Evolutionary conservation across 2,329 filamentous ascomycete genomes (phyloP), one percentile per base, ranked within the genome.

Genomic region (Orbilia ellipsospora): DNA sequence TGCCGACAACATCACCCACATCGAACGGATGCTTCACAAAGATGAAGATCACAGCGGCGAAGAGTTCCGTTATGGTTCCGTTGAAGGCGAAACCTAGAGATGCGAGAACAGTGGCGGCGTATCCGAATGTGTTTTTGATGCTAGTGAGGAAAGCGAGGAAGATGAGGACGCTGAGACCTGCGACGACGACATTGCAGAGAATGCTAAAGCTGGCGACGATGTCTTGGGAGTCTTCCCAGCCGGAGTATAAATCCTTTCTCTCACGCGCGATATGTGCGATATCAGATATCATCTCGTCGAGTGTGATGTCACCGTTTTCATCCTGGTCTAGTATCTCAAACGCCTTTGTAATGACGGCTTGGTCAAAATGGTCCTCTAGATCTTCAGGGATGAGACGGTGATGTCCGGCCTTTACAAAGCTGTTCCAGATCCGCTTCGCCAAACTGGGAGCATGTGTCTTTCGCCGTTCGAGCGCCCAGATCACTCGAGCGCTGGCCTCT

Each of bases 281-380:
- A 78, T 93, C 94, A 81, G 93, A 86, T 67, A 96, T 88, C 92
- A 97, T 97, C 84, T 98, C 94, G 31, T 98, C 94, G 60, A 98
- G 86, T 82, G 91, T 94, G 82, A 99, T 92, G 81, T 98, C 94
- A 50, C 94, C 94, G 80, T 99, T 99, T 77, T 88, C 87, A 83
- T 98, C 95, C 20, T 88, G 88, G 81, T 99, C 95, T 28, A 98
- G 87, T 73, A 89, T 87, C 44, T 84, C 83, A 81, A 98, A 98
- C 67, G 90, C 91, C 2, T 28, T 31, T 13, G 31, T n/a, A 16
- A 66, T 18, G 7, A 44, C 2, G 5, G 44, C 36, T 4, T 26
- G n/a, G 28, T 51, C 42, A 15, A 59, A 59, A 7, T 66, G 36
- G 10, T 2, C 8, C 82, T 97, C 93, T 69, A 95, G 91, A 81